Evolutionary conservation across 2,329 filamentous ascomycete genomes (phyloP).

Genomic region (Westerdykella sp.): DNA sequence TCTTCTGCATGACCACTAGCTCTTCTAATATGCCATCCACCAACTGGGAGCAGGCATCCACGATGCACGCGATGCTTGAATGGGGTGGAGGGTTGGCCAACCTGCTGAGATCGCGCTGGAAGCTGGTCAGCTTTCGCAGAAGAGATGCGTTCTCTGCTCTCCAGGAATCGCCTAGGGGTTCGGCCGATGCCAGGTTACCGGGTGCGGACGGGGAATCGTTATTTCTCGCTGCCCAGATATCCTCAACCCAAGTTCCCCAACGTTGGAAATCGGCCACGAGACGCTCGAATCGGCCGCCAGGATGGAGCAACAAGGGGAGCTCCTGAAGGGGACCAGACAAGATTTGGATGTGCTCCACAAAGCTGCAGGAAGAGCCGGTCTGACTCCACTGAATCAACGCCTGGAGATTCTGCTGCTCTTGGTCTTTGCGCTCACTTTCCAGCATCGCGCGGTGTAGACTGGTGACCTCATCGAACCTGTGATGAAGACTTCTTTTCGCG

Average conservation of each 20-base stretch:
- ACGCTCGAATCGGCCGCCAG: slow-evolving; percentile 27
- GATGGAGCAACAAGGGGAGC: slow-evolving; percentile 27
- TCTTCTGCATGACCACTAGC: slow-evolving; percentile 27
- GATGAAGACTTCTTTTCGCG: slow-evolving; percentile 24
- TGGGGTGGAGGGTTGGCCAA: slow-evolving; percentile 17
- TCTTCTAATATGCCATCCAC: slow-evolving; percentile 29
- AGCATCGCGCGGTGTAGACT: slow-evolving; percentile 30
- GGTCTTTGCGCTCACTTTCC: slow-evolving; percentile 30
- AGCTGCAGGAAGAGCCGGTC: slow-evolving; percentile 17
- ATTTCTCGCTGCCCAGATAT: slow-evolving; percentile 19
- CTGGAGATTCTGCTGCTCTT: slow-evolving; percentile 33
- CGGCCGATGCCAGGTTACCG: slow-evolving; percentile 15
- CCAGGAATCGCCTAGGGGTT: slow-evolving; percentile 31
- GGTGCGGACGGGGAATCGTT: slow-evolving; percentile 2
- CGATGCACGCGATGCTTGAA: slow-evolving; percentile 30
- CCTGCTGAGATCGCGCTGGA: slow-evolving; percentile 28
- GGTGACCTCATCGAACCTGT: slow-evolving; percentile 35
- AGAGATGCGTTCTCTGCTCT: slow-evolving; percentile 29
- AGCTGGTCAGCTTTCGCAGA: slow-evolving; percentile 28
- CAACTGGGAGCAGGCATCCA: slow-evolving; percentile 24
- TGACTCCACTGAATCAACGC: slow-evolving; percentile 33
- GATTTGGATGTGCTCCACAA: slow-evolving; percentile 32
- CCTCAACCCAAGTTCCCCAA: slow-evolving; percentile 29
- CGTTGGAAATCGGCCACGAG: slow-evolving; percentile 26
- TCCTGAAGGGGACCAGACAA: slow-evolving; percentile 34